Conservation (phyloP, 805 yeast genomes). For the Alloascoidea africana region DNA sequence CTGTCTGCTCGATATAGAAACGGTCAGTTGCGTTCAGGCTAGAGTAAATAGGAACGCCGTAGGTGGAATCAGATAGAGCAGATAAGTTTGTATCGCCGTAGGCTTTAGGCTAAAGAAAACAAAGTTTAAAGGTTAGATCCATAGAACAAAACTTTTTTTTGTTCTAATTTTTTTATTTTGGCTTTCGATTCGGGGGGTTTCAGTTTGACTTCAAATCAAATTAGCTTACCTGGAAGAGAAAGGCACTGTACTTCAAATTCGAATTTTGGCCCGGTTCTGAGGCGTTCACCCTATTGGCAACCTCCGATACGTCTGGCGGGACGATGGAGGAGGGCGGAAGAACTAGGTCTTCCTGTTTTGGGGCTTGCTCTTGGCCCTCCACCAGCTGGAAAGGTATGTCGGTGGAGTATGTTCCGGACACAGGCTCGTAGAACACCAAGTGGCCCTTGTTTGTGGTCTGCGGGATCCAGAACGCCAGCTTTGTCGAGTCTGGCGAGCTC, state of each 20-base stretch:
- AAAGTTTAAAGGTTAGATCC: too few species aligned
- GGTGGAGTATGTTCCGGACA: conserved; percentile 3
- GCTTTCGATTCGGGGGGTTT: too few species aligned
- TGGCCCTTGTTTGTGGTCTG: conserved; percentile 13
- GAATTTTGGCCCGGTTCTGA: too few species aligned
- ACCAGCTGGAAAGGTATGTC: not conserved
- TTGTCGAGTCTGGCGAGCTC: conserved; percentile 7
- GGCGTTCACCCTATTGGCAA: too few species aligned
- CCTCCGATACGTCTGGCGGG: not conserved
- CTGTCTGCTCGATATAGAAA: not conserved
- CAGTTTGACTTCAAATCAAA: too few species aligned
- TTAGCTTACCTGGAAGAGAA: too few species aligned
- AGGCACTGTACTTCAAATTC: too few species aligned
- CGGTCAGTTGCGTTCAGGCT: too few species aligned
- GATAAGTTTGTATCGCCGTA: too few species aligned
- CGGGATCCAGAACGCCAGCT: conserved; percentile 18
- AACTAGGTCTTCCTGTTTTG: not conserved
- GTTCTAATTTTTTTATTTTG: too few species aligned
- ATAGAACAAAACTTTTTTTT: too few species aligned
- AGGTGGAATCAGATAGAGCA: not conserved
- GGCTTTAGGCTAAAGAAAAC: too few species aligned
- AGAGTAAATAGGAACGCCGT: conserved; percentile 1
- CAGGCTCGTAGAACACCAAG: conserved; percentile 10
- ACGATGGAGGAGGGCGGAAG: not conserved
- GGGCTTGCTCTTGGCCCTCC: not conserved